Evolutionary conservation across 345 rosid species (phyloP).

Genomic region (Physaria fendleri): DNA sequence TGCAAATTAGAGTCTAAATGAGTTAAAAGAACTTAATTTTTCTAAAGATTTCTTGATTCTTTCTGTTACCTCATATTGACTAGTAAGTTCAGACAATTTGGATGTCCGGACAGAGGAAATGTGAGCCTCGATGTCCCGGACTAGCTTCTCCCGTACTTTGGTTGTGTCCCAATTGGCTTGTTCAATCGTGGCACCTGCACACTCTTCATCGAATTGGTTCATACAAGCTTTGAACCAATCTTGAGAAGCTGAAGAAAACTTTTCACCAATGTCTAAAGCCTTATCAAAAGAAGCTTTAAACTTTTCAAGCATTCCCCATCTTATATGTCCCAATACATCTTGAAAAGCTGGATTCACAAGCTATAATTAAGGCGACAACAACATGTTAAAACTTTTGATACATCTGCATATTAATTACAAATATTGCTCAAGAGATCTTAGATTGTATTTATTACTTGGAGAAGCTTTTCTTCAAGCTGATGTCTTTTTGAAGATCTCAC

Average conservation of each 20-base stretch:
- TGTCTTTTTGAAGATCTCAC: conserved; percentile 79
- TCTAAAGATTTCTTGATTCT: neutral
- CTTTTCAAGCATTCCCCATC: conserved; percentile 56
- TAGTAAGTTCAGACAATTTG: conserved; percentile 70
- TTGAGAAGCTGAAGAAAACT: conserved; percentile 58
- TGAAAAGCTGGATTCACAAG: conserved; percentile 83
- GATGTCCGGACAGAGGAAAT: conserved; percentile 64
- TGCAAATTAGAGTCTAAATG: conserved; percentile 26
- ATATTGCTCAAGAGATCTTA: neutral
- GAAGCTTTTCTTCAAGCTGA: conserved; percentile 87
- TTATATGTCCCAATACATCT: conserved; percentile 67
- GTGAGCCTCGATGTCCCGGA: conserved; percentile 79
- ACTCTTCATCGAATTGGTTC: conserved; percentile 58
- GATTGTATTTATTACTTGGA: conserved; percentile 54
- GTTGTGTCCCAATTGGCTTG: conserved; percentile 87
- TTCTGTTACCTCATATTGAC: conserved; percentile 59
- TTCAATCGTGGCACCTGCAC: conserved; percentile 67
- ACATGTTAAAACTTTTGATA: neutral
- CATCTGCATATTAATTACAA: neutral
- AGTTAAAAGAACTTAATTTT: neutral
- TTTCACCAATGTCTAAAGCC: conserved; percentile 71
- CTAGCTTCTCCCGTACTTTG: conserved; percentile 63
- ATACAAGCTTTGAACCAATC: conserved; percentile 43
- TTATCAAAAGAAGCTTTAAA: conserved; percentile 78
- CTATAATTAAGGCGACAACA: conserved; percentile 35